A percentile compares a stretch with the other conserved stretches of the same genome.
Evolutionary conservation across 2,329 filamentous ascomycete genomes (phyloP).

Genomic region (Diplodia scrobiculata): DNA sequence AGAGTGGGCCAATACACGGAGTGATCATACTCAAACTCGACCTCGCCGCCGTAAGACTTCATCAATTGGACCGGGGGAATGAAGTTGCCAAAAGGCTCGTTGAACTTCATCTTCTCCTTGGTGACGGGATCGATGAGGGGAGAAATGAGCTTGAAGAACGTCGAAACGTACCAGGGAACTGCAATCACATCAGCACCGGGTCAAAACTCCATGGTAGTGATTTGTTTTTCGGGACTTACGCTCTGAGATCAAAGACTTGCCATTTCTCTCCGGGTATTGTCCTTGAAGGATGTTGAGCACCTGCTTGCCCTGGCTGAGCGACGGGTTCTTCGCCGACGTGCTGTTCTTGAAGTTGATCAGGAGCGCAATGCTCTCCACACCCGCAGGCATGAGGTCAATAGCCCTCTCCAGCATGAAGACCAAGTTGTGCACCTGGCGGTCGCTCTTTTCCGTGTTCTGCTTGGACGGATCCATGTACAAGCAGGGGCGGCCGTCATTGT

Average conservation of each 20-base stretch:
- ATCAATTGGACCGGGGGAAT: slow-evolving; percentile 82
- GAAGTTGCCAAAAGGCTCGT: slow-evolving; percentile 82
- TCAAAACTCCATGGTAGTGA: no score
- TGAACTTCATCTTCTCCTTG: slow-evolving; percentile 94
- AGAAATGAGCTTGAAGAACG: slow-evolving; percentile 94
- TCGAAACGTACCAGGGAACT: slow-evolving; percentile 89
- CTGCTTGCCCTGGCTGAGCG: slow-evolving; percentile 74
- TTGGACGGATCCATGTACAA: slow-evolving; percentile 85
- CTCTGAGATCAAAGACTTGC: slow-evolving; percentile 85
- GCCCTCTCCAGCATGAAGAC: slow-evolving; percentile 94
- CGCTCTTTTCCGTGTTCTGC: slow-evolving; percentile 87
- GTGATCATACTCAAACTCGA: slow-evolving; percentile 93
- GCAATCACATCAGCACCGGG: slow-evolving; percentile 22
- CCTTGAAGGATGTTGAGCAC: slow-evolving; percentile 90
- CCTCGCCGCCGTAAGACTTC: slow-evolving; percentile 73
- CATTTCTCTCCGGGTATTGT: slow-evolving; percentile 91
- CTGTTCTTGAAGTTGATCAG: slow-evolving; percentile 89
- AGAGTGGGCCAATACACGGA: slow-evolving; percentile 85
- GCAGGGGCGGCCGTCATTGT: slow-evolving; percentile 81
- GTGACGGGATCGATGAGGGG: slow-evolving; percentile 97
- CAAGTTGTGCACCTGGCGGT: slow-evolving; percentile 87
- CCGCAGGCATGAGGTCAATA: slow-evolving; percentile 81
- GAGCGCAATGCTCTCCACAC: slow-evolving; percentile 82
- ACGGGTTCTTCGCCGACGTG: slow-evolving; percentile 74
- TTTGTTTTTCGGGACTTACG: slow-evolving; percentile 55